Percentiles rank a stretch among this genome's conserved stretches.
These are phyloP conservation scores for Mycosphaerella arachidis DNA, from an alignment of 2,329 filamentous ascomycete genomes.

Conservation along the genomic window DNA sequence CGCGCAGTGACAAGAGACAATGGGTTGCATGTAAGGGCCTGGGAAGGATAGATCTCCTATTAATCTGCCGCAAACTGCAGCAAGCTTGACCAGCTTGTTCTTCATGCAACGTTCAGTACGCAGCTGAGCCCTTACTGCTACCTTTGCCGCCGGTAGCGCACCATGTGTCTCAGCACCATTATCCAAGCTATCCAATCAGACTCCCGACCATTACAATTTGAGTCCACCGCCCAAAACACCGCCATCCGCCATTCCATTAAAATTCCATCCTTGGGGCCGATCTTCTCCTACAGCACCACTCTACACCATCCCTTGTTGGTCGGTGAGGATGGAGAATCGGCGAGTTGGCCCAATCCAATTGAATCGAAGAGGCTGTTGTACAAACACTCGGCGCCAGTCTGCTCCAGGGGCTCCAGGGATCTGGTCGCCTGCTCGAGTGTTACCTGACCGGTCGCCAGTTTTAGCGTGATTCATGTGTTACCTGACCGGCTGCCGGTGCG, in stretches of 20 bases:
- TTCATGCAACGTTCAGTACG: too few species aligned
- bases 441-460: background rate
- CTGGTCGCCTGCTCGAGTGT: slow-evolving; percentile 17
- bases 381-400: slow-evolving; percentile 7
- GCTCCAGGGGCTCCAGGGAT: slow-evolving; percentile 7
- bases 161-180: background rate
- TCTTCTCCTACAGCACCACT: background rate
- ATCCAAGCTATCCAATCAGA: background rate
- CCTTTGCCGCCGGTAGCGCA: background rate
- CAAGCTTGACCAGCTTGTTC: background rate
- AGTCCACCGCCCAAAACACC: too few species aligned
- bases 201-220: background rate
- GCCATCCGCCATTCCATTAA: background rate
- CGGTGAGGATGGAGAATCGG: background rate
- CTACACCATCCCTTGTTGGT: background rate
- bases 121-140: too few species aligned
- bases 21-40: too few species aligned
- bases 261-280: background rate
- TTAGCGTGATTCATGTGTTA: background rate
- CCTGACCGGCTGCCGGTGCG: background rate
- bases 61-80: background rate
- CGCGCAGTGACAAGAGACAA: too few species aligned
- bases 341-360: background rate
- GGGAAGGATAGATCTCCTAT: too few species aligned
- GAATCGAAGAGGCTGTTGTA: slow-evolving; percentile 12